A percentile compares a stretch with the other conserved stretches of the same genome.
Evolutionary conservation across 495 filamentous ascomycete species (phyloP).

Genomic region (Talaromyces thailandensis): DNA sequence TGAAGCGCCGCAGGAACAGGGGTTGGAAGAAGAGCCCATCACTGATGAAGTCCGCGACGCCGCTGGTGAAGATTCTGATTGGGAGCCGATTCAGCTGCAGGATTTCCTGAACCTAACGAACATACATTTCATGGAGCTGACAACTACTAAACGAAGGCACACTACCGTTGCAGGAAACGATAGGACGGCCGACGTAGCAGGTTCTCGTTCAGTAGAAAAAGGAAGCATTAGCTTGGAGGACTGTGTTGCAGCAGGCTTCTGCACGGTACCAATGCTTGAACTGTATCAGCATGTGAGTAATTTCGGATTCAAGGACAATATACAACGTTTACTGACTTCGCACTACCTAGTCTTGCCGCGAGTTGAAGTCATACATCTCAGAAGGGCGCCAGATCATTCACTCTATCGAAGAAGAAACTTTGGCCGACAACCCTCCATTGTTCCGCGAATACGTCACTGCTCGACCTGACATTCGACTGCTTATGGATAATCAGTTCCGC

Average conservation of each 20-base stretch:
- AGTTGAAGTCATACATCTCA: constrained; percentile 89
- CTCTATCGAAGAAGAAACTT: constrained; percentile 79
- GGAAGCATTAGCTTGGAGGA: constrained; percentile 49
- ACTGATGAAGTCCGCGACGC: constrained; percentile 12
- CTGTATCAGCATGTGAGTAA: constrained; percentile 80
- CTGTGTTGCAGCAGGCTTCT: constrained; percentile 80
- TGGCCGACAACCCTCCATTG: constrained; percentile 78
- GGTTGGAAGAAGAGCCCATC: constrained; percentile 13
- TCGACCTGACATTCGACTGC: constrained; percentile 66
- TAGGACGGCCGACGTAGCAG: constrained; percentile 32
- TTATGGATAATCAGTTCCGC: constrained; percentile 96
- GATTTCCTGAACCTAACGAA: constrained; percentile 92
- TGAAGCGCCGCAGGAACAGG: not conserved
- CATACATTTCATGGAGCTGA: constrained; percentile 95
- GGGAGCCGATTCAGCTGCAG: constrained; percentile 73
- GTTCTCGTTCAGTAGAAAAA: constrained; percentile 1
- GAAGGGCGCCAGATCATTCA: constrained; percentile 81
- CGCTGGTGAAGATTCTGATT: constrained; percentile 25
- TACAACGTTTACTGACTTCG: constrained; percentile 18
- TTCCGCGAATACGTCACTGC: constrained; percentile 88
- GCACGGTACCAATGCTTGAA: constrained; percentile 86
- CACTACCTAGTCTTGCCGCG: constrained; percentile 66
- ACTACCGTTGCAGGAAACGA: constrained; percentile 58
- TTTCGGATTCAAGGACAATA: not conserved
- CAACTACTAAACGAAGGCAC: constrained; percentile 82